These are phyloP conservation scores for Carallia brachiata DNA, from an alignment of 345 rosid genomes.

Conservation along the genomic window DNA sequence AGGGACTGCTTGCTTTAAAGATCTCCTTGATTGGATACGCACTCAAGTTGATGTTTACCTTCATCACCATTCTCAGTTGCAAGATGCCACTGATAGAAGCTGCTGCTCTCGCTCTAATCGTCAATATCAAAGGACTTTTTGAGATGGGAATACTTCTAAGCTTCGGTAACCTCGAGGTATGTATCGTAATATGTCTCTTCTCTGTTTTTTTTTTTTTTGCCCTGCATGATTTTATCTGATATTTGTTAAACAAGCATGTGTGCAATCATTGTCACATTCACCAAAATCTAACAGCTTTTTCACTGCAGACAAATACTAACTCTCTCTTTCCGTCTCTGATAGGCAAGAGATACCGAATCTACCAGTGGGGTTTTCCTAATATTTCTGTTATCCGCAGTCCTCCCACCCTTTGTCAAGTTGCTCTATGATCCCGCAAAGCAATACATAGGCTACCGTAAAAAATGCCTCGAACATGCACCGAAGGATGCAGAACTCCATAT, in stretches of 20 bases:
- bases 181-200: not conserved
- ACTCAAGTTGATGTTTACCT: constrained; percentile 1
- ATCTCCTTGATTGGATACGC: constrained; percentile 2
- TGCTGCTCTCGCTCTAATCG: constrained; percentile 13
- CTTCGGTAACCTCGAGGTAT: constrained; percentile 11
- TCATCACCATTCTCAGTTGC: not conserved
- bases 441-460: constrained; percentile 22
- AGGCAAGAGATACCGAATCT: not conserved
- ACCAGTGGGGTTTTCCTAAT: constrained; percentile 2
- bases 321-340: not conserved
- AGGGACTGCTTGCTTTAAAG: not conserved
- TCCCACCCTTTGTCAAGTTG: constrained; percentile 2
- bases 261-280: no score
- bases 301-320: not conserved
- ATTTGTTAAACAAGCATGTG: not conserved
- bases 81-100: constrained; percentile 13
- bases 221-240: not conserved
- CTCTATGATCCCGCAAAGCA: constrained; percentile 22
- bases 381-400: constrained; percentile 5
- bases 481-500: constrained; percentile 10
- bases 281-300: no score
- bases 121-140: constrained; percentile 19
- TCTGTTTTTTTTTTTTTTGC: not conserved
- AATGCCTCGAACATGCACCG: constrained; percentile 13
- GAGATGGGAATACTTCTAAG: constrained; percentile 20